A percentile compares a stretch with the other conserved stretches of the same genome.
These are phyloP conservation scores for Mycena rebaudengoi DNA, from an alignment of 768 basidiomycete genomes.

Conservation along the genomic window DNA sequence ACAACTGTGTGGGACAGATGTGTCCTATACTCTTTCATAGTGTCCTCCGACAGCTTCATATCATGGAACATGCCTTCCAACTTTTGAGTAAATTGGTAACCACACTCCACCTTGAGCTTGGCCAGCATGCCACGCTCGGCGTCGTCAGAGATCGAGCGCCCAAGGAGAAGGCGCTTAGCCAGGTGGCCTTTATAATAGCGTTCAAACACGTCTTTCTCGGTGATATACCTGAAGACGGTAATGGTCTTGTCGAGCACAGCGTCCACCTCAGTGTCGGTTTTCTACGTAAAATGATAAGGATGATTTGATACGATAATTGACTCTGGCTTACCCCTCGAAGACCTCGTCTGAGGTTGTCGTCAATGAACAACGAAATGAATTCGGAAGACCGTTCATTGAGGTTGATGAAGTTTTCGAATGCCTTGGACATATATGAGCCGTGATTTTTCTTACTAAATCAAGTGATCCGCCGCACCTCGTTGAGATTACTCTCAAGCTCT, in stretches of 20 bases:
- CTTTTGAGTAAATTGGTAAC: constrained; percentile 96
- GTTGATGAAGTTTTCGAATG: constrained; percentile 93
- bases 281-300: constrained; percentile 56
- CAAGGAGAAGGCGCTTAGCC: constrained; percentile 87
- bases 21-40: constrained; percentile 75
- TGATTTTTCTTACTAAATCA: neutral
- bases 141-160: constrained; percentile 94
- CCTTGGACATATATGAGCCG: constrained; percentile 54
- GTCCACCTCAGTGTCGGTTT: constrained; percentile 94
- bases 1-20: constrained; percentile 70
- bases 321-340: constrained; percentile 80
- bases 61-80: constrained; percentile 99
- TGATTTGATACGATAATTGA: neutral
- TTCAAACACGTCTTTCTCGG: constrained; percentile 98
- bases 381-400: constrained; percentile 88
- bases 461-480: constrained; percentile 66
- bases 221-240: constrained; percentile 91
- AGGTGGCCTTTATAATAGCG: constrained; percentile 97
- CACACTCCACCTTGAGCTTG: constrained; percentile 96
- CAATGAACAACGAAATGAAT: constrained; percentile 95
- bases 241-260: constrained; percentile 93
- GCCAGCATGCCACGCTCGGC: constrained; percentile 97
- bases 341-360: constrained; percentile 94
- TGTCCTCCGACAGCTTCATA: constrained; percentile 88
- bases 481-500: constrained; percentile 80